A percentile compares a stretch with the other conserved stretches of the same genome.
phyloP scores from a whole-genome alignment of 1,284 basidiomycete genomes.

The Irpex sp. region DNA sequence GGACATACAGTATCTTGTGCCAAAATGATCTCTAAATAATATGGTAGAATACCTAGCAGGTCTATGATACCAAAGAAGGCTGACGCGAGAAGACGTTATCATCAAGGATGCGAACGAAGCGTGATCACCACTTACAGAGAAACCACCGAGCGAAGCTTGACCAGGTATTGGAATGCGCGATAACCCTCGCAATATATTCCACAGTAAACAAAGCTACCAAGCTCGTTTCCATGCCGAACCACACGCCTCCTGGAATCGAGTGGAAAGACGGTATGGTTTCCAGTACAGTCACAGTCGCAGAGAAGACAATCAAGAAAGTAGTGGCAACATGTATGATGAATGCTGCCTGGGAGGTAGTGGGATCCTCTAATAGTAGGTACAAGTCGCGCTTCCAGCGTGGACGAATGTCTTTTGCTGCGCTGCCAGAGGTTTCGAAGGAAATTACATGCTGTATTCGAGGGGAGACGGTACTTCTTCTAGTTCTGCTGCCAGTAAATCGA shows the following conservation, averaged over 20 bases:
- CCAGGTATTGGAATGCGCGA: slow-evolving; percentile 68
- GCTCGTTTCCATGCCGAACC: slow-evolving; percentile 80
- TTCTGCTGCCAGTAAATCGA: slow-evolving; percentile 4
- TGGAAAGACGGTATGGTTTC: slow-evolving; percentile 86
- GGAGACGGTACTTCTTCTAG: background rate
- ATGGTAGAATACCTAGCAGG: slow-evolving; percentile 79
- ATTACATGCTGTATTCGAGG: slow-evolving; percentile 15
- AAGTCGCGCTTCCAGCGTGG: slow-evolving; percentile 57
- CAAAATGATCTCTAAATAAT: slow-evolving; percentile 82
- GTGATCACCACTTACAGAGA: slow-evolving; percentile 48
- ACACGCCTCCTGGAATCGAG: slow-evolving; percentile 60
- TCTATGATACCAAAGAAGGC: slow-evolving; percentile 88
- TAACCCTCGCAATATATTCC: slow-evolving; percentile 65
- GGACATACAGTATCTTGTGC: slow-evolving; percentile 77
- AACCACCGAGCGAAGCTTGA: slow-evolving; percentile 57
- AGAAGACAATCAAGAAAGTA: slow-evolving; percentile 62
- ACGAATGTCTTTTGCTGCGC: slow-evolving; percentile 30
- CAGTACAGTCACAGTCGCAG: slow-evolving; percentile 77
- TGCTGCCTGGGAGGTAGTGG: slow-evolving; percentile 62
- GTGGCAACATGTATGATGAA: slow-evolving; percentile 63
- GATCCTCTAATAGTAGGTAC: slow-evolving; percentile 63
- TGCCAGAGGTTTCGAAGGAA: slow-evolving; percentile 20
- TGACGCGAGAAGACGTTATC: slow-evolving; percentile 23
- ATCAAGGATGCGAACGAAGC: slow-evolving; percentile 8
- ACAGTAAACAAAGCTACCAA: slow-evolving; percentile 81